Conservation (phyloP, 164 flowering plant species). For the Buxus sempervirens region DNA sequence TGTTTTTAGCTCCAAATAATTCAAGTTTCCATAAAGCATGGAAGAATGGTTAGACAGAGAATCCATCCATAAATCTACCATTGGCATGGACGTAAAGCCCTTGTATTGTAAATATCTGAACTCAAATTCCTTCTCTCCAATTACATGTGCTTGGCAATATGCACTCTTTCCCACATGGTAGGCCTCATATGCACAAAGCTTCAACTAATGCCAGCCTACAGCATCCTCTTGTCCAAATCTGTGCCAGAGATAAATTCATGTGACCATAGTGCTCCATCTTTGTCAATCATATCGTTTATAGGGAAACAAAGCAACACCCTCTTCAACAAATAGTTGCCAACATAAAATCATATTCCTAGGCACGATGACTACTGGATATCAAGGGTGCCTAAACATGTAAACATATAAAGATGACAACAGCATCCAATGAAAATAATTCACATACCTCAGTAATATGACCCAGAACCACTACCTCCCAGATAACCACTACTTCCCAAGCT, state of each 20-base stretch:
- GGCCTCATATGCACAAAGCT: constrained; percentile 34
- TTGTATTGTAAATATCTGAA: constrained; percentile 8
- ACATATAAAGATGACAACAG: background rate
- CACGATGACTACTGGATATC: background rate
- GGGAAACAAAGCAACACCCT: constrained; percentile 13
- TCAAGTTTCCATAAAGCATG: constrained; percentile 4
- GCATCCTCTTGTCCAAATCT: constrained; percentile 52
- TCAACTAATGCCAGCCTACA: constrained; percentile 49
- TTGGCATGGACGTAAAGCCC: background rate
- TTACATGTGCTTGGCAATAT: constrained; percentile 4
- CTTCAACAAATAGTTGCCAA: constrained; percentile 9
- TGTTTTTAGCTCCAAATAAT: background rate
- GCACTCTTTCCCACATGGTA: constrained; percentile 25
- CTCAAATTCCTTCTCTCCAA: constrained; percentile 9
- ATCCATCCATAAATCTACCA: background rate
- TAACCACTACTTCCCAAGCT: constrained; percentile 68
- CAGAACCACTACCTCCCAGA: constrained; percentile 66
- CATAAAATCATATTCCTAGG: background rate
- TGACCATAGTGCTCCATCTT: constrained; percentile 42
- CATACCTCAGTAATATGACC: constrained; percentile 87
- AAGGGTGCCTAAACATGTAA: background rate
- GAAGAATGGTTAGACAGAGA: constrained; percentile 1
- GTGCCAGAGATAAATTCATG: constrained; percentile 55
- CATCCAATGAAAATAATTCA: background rate
- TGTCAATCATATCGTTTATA: constrained; percentile 22